A percentile compares a stretch with the other conserved stretches of the same genome.
phyloP scores from a whole-genome alignment of 148 eudicot genomes.

The Camellia granthamiana region DNA sequence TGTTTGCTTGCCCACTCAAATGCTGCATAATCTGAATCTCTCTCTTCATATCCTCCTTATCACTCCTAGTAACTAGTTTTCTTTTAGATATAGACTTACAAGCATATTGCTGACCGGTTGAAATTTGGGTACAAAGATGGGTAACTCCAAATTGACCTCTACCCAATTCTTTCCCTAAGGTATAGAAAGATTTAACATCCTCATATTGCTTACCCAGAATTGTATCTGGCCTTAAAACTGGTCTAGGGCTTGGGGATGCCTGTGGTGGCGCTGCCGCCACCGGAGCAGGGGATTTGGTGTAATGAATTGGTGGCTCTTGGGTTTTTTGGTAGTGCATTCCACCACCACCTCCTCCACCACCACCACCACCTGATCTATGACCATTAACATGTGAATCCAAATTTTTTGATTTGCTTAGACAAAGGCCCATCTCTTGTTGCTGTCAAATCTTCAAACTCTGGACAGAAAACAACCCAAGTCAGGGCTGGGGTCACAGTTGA shows the following conservation, averaged over 20 bases:
- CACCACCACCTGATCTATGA: constrained; percentile 20
- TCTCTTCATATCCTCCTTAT: constrained; percentile 76
- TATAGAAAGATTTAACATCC: constrained; percentile 57
- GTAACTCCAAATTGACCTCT: constrained; percentile 83
- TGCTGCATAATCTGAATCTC: constrained; percentile 91
- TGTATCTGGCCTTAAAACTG: constrained; percentile 39
- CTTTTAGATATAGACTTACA: constrained; percentile 77
- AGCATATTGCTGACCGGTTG: constrained; percentile 52
- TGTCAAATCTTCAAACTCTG: neutral
- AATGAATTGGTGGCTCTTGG: constrained; percentile 22
- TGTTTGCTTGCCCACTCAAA: constrained; percentile 77
- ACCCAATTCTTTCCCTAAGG: constrained; percentile 70
- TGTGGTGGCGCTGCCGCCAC: constrained; percentile 18
- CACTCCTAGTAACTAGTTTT: constrained; percentile 65
- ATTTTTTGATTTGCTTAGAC: constrained; percentile 47
- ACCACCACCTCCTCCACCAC: constrained; percentile 27
- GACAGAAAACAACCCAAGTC: neutral
- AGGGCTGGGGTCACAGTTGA: neutral
- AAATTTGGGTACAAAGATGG: constrained; percentile 45
- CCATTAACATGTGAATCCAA: constrained; percentile 24
- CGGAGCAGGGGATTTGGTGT: constrained; percentile 34
- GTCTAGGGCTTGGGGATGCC: constrained; percentile 30
- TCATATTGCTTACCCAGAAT: constrained; percentile 74
- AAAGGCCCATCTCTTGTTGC: constrained; percentile 50
- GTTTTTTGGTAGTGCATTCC: constrained; percentile 17